Conservation (phyloP, 1,139 yeast species). For the Lodderomyces metapsilosis region DNA sequence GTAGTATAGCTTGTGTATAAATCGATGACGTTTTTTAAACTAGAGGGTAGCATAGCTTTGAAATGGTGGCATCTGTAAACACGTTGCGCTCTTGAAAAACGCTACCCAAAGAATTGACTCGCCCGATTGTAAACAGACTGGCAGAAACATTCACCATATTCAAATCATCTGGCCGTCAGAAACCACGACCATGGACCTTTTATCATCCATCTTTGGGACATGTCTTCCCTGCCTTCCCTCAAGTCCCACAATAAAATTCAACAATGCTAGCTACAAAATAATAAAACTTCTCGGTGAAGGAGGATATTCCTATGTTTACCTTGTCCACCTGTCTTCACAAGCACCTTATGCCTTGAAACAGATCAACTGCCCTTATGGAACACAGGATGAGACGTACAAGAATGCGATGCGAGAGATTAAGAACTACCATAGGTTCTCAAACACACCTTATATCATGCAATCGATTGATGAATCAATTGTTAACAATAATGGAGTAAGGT, state of each 20-base stretch:
- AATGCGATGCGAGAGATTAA: slow-evolving; percentile 76
- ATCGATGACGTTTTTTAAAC: too few relatives aligned
- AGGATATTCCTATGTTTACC: slow-evolving; percentile 85
- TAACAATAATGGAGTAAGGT: slow-evolving; percentile 80
- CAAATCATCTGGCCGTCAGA: too few relatives aligned
- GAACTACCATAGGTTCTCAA: slow-evolving; percentile 65
- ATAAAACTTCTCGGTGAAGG: slow-evolving; percentile 81
- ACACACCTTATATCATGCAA: slow-evolving; percentile 64
- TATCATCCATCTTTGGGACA: slow-evolving; percentile 24
- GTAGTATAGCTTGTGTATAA: too few relatives aligned
- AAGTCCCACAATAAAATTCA: slow-evolving; percentile 50
- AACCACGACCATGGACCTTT: slow-evolving; percentile 31
- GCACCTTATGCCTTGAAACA: slow-evolving; percentile 74
- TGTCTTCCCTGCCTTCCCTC: slow-evolving; percentile 47
- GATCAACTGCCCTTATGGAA: slow-evolving; percentile 85
- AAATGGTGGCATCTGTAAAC: too few relatives aligned
- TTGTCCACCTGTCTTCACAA: slow-evolving; percentile 52
- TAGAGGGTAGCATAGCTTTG: too few relatives aligned
- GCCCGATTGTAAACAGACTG: too few relatives aligned
- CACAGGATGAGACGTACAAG: slow-evolving; percentile 57
- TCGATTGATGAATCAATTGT: slow-evolving; percentile 69
- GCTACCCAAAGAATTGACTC: too few relatives aligned
- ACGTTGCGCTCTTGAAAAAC: too few relatives aligned
- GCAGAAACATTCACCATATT: too few relatives aligned
- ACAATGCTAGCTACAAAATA: slow-evolving; percentile 53